These are phyloP conservation scores for Chaetomiaceae sp. DNA, from an alignment of 2,329 filamentous ascomycete genomes.

Conservation along the genomic window DNA sequence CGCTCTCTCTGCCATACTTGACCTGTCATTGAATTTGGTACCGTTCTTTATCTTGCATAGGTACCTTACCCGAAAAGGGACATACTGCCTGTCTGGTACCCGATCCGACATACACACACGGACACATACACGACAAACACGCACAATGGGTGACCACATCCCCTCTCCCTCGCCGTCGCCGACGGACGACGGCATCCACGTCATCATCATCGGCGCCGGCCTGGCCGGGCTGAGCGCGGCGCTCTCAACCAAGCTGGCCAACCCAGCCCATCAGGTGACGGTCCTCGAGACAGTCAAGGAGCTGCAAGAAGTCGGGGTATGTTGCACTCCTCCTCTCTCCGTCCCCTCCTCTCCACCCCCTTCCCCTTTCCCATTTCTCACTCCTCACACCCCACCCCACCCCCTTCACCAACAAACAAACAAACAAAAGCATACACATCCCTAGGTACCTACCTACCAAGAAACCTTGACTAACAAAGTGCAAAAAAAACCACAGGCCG, in stretches of 20 bases:
- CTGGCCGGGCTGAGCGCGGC: slow-evolving; percentile 31
- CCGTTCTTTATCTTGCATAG: too few relatives aligned
- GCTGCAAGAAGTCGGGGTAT: slow-evolving; percentile 23
- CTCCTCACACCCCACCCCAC: background rate
- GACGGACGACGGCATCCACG: slow-evolving; percentile 17
- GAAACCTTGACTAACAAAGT: background rate
- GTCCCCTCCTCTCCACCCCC: background rate
- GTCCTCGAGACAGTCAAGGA: slow-evolving; percentile 26
- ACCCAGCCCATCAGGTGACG: slow-evolving; percentile 26
- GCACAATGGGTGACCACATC: slow-evolving; percentile 1
- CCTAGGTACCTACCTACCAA: too few relatives aligned
- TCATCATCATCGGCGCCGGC: slow-evolving; percentile 31
- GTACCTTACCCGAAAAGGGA: too few relatives aligned
- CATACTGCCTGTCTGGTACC: too few relatives aligned
- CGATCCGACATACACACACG: background rate
- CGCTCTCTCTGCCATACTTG: too few relatives aligned
- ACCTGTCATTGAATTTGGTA: too few relatives aligned
- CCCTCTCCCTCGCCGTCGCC: too few relatives aligned
- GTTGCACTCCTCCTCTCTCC: background rate
- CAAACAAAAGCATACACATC: background rate
- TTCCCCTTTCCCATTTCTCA: too few relatives aligned
- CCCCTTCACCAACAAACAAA: too few relatives aligned
- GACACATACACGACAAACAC: background rate
- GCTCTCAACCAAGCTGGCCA: slow-evolving; percentile 28
- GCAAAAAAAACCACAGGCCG: slow-evolving; percentile 21